These are phyloP conservation scores for Mortierella claussenii DNA, from an alignment of 192 early-diverging fungal species.

Conservation along the genomic window DNA sequence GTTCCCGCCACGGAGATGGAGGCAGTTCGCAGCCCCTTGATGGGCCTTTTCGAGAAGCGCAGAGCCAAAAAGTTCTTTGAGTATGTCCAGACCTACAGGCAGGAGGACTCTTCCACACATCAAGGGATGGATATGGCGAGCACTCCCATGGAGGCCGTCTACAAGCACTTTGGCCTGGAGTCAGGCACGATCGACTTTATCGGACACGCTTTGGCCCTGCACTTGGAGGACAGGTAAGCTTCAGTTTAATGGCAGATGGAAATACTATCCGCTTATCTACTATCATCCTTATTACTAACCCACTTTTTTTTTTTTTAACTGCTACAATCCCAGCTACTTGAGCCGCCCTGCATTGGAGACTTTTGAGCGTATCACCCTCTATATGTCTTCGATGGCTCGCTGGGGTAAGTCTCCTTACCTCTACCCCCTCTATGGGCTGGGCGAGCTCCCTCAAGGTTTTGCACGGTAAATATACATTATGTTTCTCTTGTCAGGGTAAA, in stretches of 20 bases:
- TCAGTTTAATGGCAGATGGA: background rate
- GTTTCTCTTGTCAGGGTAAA: no score
- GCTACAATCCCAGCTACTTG: constrained; percentile 61
- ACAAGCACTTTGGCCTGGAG: constrained; percentile 92
- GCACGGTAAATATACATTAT: constrained; percentile 68
- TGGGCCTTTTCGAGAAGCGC: constrained; percentile 96
- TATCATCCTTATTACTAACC: background rate
- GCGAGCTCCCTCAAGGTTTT: constrained; percentile 98
- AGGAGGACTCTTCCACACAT: constrained; percentile 85
- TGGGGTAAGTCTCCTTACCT: constrained; percentile 98
- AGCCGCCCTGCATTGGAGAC: constrained; percentile 82
- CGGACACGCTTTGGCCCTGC: constrained; percentile 96
- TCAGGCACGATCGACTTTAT: constrained; percentile 96
- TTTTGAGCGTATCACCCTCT: constrained; percentile 91
- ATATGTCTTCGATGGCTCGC: constrained; percentile 90
- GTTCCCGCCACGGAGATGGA: constrained; percentile 93
- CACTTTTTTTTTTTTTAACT: background rate
- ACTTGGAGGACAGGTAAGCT: constrained; percentile 84
- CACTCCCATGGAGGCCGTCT: constrained; percentile 84
- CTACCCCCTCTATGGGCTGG: constrained; percentile 97
- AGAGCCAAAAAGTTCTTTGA: constrained; percentile 95
- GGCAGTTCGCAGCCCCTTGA: constrained; percentile 84
- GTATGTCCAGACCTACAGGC: constrained; percentile 92
- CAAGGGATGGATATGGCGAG: constrained; percentile 82
- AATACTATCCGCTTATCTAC: background rate